Base-by-base conservation (phyloP, 352 stramenopile species). In the Peronosclerospora sorghi region DNA sequence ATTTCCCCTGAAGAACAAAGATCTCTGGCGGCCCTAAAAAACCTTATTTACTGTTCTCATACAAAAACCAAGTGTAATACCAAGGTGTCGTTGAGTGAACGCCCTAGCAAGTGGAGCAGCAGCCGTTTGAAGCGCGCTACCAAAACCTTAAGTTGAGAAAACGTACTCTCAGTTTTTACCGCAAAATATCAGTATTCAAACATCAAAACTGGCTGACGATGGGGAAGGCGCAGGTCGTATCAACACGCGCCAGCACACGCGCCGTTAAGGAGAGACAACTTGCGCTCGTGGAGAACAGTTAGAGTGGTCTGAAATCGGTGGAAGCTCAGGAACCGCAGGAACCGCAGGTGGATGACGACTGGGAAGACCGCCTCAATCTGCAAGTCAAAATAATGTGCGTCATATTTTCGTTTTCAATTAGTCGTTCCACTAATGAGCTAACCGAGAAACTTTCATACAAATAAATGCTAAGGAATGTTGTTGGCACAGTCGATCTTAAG, bases 401-500 rank as follows among this genome's bases (percentile, higher is more conserved):
- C n/a, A n/a, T n/a, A n/a, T n/a, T n/a, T n/a, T n/a, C n/a, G n/a
- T n/a, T n/a, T n/a, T n/a, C n/a, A n/a, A n/a, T n/a, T n/a, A n/a
- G n/a, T n/a, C n/a, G n/a, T 10, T 13, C 4, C 13, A n/a, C 42
- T 38, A 8, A 20, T 32, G n/a, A n/a, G n/a, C n/a, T n/a, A n/a
- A n/a, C n/a, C n/a, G n/a, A n/a, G n/a, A n/a, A n/a, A n/a, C n/a
- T n/a, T n/a, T n/a, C n/a, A n/a, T 26, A 6, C 21, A 7, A 26
- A 19, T 48, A 27, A 38, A 30, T 38, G n/a, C 19, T 14, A 50
- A 95, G 83, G 68, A 98, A 97, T 47, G 74, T 97, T 19, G 89
- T 97, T n/a, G 78, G 83, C 4, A 97, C 89, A 0, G 89, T 97
- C 26, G 96, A 98, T 60, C 60, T 99, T 10, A 92, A 95, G 41